Base-by-base conservation (phyloP, 257 asterid species). In the Solanum clarkiae region DNA sequence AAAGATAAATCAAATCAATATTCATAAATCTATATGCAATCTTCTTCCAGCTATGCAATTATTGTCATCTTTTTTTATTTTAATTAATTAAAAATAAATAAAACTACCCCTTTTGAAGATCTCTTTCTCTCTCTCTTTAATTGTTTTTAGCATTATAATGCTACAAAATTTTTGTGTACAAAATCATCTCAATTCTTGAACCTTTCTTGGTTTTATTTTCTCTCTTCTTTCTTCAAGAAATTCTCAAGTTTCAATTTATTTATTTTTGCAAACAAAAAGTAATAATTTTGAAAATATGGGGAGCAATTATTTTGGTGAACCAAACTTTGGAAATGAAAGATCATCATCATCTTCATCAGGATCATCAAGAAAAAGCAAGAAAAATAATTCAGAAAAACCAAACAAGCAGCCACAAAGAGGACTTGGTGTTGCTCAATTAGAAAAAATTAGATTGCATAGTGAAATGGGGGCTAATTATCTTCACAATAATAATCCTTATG, bases 41-140 rank as follows among this genome's bases (percentile, higher is more conserved):
- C 97, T 89, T 89, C 91, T 91, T 93, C 98, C 98, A 95, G 96
- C 97, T 91, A 92, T 92, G 98, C 98, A 93, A 94, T 93, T 80
- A 94, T 92, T 91, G 90, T 89, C 74, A 26, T 51, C 75, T 60
- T 82, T 80, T 22, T 56, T 85, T 32, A 32, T 32, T 66, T 62
- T 26, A 63, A 2, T 24, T 55, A 80, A 90, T 36, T 36, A 88
- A 87, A 92, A 93, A 88, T 32, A 32, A 32, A 29, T 29, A 93
- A 90, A 93, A 91, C 87, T 84, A 57, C 72, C 84, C 65, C 72
- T 81, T 47, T 81, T 65, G 82, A 44, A 83, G 86, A 91, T 89
- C 97, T 90, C 83, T 36, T 22, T 29, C 69, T 22, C 47, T 81
- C 36, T 60, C 56, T 44, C 40, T 59, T 20, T 63, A 81, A 59